Evolutionary conservation across 1,284 basidiomycete genomes (phyloP).

Genomic region (Trichosporon ovoides): DNA sequence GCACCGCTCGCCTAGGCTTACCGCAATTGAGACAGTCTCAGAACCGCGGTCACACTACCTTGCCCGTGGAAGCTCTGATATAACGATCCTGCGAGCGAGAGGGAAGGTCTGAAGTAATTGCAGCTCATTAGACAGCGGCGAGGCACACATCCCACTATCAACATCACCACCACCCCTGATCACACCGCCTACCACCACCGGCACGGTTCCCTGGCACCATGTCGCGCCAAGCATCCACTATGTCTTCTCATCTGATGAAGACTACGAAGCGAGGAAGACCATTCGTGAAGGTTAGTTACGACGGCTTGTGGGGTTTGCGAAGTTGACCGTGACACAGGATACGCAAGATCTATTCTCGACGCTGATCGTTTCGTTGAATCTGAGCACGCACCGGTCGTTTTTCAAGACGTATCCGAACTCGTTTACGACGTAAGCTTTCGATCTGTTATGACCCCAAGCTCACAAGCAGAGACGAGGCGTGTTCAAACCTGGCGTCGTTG

Average conservation of each 20-base stretch:
- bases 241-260: constrained; percentile 85
- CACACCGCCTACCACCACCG: background rate
- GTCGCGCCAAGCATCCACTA: constrained; percentile 26
- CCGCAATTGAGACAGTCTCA: too few species aligned
- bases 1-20: background rate
- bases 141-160: too few species aligned
- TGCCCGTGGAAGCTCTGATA: too few species aligned
- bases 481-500: constrained; percentile 84
- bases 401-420: constrained; percentile 92
- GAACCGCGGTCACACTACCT: too few species aligned
- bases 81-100: too few species aligned
- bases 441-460: background rate
- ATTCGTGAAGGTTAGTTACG: constrained; percentile 71
- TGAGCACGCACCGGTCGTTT: constrained; percentile 86
- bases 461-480: constrained; percentile 77
- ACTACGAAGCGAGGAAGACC: constrained; percentile 88
- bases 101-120: too few species aligned
- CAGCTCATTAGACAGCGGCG: too few species aligned
- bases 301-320: too few species aligned
- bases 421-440: constrained; percentile 76
- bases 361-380: constrained; percentile 84
- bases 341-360: constrained; percentile 98
- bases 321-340: constrained; percentile 58
- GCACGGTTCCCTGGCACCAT: constrained; percentile 11
- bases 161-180: background rate